These are phyloP conservation scores for Globisporangium parvum DNA, from an alignment of 352 stramenopile genomes.

Conservation along the genomic window DNA sequence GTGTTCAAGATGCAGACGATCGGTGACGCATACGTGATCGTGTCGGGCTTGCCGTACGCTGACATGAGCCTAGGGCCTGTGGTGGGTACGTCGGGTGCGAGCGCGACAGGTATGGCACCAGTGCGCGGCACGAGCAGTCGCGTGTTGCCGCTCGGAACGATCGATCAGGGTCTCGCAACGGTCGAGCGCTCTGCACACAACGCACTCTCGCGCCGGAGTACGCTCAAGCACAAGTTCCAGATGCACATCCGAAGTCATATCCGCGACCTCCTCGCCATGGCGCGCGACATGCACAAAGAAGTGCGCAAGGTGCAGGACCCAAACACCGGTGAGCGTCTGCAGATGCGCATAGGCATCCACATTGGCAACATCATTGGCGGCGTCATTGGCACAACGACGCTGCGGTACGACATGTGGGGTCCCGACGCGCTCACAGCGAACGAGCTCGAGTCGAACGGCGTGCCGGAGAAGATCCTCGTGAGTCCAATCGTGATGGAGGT, in stretches of 20 bases:
- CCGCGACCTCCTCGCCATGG: conserved; percentile 73
- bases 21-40: conserved; percentile 90
- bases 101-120: conserved; percentile 5
- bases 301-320: conserved; percentile 78
- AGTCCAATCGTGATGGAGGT: conserved; percentile 76
- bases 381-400: conserved; percentile 79
- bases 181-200: conserved; percentile 13
- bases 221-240: conserved; percentile 78
- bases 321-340: conserved; percentile 74
- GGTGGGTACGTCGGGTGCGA: conserved; percentile 18
- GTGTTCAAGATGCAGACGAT: conserved; percentile 94
- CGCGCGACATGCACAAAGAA: conserved; percentile 84
- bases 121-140: conserved; percentile 31
- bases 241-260: conserved; percentile 82
- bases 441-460: conserved; percentile 82
- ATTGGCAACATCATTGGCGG: conserved; percentile 85
- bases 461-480: conserved; percentile 76
- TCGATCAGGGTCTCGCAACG: conserved; percentile 12
- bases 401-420: conserved; percentile 89
- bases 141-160: conserved; percentile 34
- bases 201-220: conserved; percentile 33
- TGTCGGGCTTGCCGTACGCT: conserved; percentile 79
- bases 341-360: conserved; percentile 88
- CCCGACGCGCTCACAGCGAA: conserved; percentile 80
- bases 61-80: conserved; percentile 75